Conservation (phyloP, 176 grass and related monocot species). For the Guadua angustifolia region DNA sequence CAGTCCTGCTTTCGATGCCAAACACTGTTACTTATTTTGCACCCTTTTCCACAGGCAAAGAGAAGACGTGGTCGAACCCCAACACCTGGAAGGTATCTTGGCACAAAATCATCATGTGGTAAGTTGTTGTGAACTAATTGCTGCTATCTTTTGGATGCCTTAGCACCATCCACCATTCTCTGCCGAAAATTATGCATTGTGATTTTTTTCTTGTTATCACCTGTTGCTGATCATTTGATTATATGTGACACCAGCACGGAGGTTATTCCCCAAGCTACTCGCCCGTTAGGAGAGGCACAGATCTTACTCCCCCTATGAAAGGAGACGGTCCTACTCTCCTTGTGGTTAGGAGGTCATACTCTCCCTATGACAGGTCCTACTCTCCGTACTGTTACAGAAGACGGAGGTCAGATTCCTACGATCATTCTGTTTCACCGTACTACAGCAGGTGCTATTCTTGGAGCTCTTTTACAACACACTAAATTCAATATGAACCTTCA, state of each 20-base stretch:
- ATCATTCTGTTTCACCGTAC: slow-evolving; percentile 47
- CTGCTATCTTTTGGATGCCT: background rate
- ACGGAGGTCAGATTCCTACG: slow-evolving; percentile 33
- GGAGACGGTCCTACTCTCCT: slow-evolving; percentile 31
- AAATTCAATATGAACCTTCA: no score
- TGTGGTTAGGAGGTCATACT: slow-evolving; percentile 11
- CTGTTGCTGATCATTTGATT: background rate
- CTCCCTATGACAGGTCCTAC: slow-evolving; percentile 26
- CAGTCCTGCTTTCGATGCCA: background rate
- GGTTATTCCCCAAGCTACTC: slow-evolving; percentile 59
- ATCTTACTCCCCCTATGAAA: slow-evolving; percentile 10
- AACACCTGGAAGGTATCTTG: slow-evolving; percentile 85
- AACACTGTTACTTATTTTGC: slow-evolving; percentile 28
- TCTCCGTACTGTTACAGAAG: slow-evolving; percentile 38
- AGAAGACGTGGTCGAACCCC: slow-evolving; percentile 70
- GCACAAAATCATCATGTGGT: slow-evolving; percentile 54
- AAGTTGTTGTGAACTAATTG: slow-evolving; percentile 17
- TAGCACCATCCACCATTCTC: background rate
- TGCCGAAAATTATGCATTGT: background rate
- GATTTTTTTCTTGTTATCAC: background rate
- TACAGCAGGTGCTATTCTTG: slow-evolving; percentile 26
- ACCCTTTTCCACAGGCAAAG: slow-evolving; percentile 60
- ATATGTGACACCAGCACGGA: slow-evolving; percentile 39
- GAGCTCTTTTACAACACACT: no score
- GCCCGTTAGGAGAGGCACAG: slow-evolving; percentile 28